Base-by-base conservation (phyloP, 352 stramenopile genomes). In the Phytophthora uliginosa region DNA sequence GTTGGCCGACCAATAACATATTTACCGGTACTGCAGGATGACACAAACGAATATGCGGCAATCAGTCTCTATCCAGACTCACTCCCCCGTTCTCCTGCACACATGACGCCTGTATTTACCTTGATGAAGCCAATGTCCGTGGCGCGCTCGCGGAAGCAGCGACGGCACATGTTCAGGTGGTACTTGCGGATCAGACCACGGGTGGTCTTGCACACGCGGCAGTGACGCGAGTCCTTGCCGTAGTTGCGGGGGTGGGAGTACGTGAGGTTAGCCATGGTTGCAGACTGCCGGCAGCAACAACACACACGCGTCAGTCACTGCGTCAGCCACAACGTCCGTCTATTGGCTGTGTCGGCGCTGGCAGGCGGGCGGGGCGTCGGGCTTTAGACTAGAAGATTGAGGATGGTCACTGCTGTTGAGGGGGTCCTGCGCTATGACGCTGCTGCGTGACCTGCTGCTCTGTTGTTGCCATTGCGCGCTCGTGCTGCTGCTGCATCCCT, bases 141-240 rank as follows among this genome's bases (percentile, higher is more conserved):
- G 76, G 95, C 95, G 79, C 95, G 92, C 81, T 98, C 92, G 62
- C 95, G 89, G 91, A 99, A 99, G 89, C 96, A 99, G 71, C 97
- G 95, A 83, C 96, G 93, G 92, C 96, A 99, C 89, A 98, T 98
- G 84, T 97, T 96, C 72, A 99, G 79, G 80, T 95, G 81, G 84
- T 99, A 99, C 89, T 99, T 99, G 82, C 94, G 89, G 86, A 99
- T 99, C 62, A 99, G 76, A 83, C 92, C 93, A 87, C 89, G 87
- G 61, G 92, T 96, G 56, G 91, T 97, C 75, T 95, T 86, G 88
- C 93, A 98, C 73, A 95, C 87, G 70, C 92, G 92, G 89, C 93
- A 96, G 85, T 95, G 89, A 72, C 87, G 88, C 77, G 89, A 96
- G 86, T 96, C 89, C 84, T 96, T 96, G 81, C 89, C 89, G 85